Conservation (phyloP, 306 rosid species). For the Castanospermum australe region DNA sequence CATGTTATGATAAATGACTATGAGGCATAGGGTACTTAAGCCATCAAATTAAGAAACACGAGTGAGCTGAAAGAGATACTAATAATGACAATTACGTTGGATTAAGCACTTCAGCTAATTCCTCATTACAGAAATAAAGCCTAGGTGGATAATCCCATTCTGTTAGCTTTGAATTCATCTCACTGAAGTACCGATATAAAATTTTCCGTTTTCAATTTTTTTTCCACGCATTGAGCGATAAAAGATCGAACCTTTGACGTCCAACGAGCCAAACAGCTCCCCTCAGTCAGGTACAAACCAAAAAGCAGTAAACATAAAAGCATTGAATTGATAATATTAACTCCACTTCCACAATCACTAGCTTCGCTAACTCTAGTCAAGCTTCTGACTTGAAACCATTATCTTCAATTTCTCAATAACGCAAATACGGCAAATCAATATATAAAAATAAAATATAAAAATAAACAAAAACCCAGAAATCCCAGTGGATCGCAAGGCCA, state of each 20-base stretch:
- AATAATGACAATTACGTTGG: not conserved
- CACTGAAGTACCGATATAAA: not conserved
- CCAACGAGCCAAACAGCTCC: conserved; percentile 4
- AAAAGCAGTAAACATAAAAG: not conserved
- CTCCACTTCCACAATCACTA: not conserved
- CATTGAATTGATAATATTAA: not conserved
- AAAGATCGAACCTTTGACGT: not conserved
- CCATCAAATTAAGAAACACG: conserved; percentile 4
- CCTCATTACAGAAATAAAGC: not conserved
- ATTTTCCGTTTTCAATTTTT: not conserved
- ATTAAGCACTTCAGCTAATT: not conserved
- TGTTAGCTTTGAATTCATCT: not conserved
- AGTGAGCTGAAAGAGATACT: not conserved
- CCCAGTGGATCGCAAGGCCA: conserved; percentile 33
- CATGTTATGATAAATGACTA: not conserved
- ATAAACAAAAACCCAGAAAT: conserved; percentile 28
- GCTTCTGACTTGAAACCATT: conserved; percentile 2
- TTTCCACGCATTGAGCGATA: not conserved
- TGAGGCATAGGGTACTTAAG: not conserved
- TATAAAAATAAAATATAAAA: too few species aligned
- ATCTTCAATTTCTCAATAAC: not conserved
- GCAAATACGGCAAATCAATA: too few species aligned
- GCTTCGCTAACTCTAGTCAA: conserved; percentile 19
- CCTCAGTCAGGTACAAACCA: not conserved
- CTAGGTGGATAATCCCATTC: not conserved